Evolutionary conservation across 179 eudicot genomes (phyloP).

Genomic region (Camellia oleifera): DNA sequence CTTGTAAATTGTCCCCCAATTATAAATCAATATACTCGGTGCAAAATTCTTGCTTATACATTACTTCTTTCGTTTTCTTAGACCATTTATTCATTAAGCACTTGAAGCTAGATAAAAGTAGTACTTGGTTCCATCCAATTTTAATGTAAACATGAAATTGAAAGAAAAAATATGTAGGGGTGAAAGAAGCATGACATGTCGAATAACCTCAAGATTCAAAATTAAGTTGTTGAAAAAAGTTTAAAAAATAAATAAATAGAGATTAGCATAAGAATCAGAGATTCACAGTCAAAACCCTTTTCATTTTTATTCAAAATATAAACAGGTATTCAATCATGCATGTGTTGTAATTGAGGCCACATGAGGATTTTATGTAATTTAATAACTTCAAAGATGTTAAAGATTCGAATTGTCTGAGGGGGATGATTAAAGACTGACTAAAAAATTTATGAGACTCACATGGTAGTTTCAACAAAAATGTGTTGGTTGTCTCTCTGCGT

Average conservation of each 20-base stretch:
- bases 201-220: background rate
- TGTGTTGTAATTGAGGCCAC: background rate
- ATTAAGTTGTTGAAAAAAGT: background rate
- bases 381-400: background rate
- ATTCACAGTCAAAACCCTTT: background rate
- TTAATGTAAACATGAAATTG: background rate
- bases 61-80: conserved; percentile 2
- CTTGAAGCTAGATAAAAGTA: background rate
- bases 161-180: background rate
- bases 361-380: background rate
- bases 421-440: background rate
- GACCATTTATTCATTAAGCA: conserved; percentile 1
- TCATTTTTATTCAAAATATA: background rate
- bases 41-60: conserved; percentile 27
- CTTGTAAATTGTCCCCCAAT: conserved; percentile 2
- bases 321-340: background rate
- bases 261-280: background rate
- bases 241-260: background rate
- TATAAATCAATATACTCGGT: conserved; percentile 9
- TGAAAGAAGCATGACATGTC: background rate
- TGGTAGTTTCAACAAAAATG: background rate
- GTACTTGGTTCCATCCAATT: background rate
- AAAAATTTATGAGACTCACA: background rate
- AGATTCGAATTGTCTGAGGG: conserved; percentile 8
- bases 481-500: background rate